A percentile compares a stretch with the other conserved stretches of the same genome.
Conservation (phyloP, 192 early-diverging fungal genomes). For the Pilobolus umbonatus region DNA sequence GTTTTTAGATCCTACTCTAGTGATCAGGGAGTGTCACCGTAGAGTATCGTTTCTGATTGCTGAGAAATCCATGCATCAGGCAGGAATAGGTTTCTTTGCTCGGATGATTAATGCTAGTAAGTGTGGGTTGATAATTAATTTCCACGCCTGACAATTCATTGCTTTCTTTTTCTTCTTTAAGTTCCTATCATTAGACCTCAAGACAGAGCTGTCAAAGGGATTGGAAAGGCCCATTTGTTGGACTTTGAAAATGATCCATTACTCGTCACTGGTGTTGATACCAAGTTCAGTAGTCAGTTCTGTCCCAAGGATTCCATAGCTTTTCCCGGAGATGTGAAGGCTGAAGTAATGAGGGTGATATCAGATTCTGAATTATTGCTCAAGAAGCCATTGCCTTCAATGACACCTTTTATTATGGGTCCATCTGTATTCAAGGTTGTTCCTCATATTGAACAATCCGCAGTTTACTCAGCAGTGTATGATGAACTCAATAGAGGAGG, state of each 20-base stretch:
- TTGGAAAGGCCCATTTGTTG: conserved; percentile 61
- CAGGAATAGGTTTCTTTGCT: conserved; percentile 80
- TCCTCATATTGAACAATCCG: conserved; percentile 85
- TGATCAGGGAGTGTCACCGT: conserved; percentile 76
- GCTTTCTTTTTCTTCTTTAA: conserved; percentile 26
- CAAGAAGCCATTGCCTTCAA: conserved; percentile 70
- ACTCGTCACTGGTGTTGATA: conserved; percentile 60
- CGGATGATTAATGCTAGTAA: conserved; percentile 74
- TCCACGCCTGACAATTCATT: background rate
- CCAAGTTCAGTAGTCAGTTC: conserved; percentile 64
- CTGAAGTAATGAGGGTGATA: conserved; percentile 68
- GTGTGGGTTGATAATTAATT: conserved; percentile 30
- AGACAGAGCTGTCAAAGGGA: conserved; percentile 70
- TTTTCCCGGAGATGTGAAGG: conserved; percentile 54
- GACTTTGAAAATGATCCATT: conserved; percentile 63
- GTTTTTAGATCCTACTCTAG: conserved; percentile 92
- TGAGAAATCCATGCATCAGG: conserved; percentile 86
- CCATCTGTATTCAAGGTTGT: conserved; percentile 56
- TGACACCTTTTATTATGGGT: conserved; percentile 41
- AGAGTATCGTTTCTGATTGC: conserved; percentile 76
- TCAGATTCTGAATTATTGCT: conserved; percentile 78
- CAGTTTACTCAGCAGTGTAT: conserved; percentile 81
- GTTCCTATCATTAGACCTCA: conserved; percentile 92
- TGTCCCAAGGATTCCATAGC: conserved; percentile 53
- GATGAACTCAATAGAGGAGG: conserved; percentile 60